Conservation (phyloP, 306 rosid species). For the Ormosia semicastrata region DNA sequence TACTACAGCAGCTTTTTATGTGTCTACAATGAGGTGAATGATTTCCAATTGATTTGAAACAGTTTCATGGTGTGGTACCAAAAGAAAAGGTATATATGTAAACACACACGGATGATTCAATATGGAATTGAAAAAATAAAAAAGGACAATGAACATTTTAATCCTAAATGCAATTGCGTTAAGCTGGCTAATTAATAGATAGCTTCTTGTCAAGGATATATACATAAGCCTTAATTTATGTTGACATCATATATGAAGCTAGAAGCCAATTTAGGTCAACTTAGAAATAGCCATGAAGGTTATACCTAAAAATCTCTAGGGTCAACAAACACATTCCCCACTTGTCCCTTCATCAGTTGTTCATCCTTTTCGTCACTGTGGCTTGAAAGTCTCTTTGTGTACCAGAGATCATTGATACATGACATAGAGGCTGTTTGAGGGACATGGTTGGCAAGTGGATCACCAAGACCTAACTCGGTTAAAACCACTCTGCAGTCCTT, state of each 20-base stretch:
- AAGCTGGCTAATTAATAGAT: not conserved
- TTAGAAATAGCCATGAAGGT: not conserved
- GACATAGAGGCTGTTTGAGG: conserved; percentile 54
- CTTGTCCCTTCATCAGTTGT: conserved; percentile 40
- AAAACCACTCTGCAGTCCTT: conserved; percentile 39
- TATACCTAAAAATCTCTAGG: conserved; percentile 67
- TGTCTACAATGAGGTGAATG: not conserved
- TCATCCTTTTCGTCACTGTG: conserved; percentile 33
- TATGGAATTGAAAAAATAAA: not conserved
- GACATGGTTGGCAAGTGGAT: conserved; percentile 55
- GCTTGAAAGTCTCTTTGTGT: conserved; percentile 41
- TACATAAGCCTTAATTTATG: not conserved
- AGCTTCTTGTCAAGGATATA: not conserved
- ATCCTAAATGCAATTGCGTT: not conserved
- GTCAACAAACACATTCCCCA: conserved; percentile 66
- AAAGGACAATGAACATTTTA: not conserved
- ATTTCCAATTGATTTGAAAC: not conserved
- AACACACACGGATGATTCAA: no score
- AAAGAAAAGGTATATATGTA: no score
- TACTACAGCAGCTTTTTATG: not conserved
- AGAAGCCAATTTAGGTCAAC: not conserved
- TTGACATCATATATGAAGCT: not conserved
- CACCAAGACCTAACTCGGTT: conserved; percentile 49
- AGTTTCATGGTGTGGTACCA: not conserved
- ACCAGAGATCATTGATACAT: conserved; percentile 65